These are phyloP conservation scores for Thelonectria olida DNA, from an alignment of 2,329 filamentous ascomycete genomes.

Conservation along the genomic window DNA sequence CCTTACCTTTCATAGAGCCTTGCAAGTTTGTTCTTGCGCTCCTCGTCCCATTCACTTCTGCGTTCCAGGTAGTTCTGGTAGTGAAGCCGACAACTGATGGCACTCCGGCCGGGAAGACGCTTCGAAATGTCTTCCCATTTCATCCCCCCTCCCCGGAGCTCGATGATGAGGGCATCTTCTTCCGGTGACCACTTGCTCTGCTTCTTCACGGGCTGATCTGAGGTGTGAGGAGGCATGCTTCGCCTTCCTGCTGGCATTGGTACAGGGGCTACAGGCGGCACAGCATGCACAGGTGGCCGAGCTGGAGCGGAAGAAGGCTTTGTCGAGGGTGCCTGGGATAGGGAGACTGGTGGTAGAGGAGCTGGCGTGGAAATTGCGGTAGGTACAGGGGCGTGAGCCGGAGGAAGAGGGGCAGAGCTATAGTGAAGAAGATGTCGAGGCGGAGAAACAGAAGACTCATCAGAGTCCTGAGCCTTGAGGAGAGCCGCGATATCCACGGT, in stretches of 20 bases:
- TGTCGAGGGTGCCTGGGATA: conserved; percentile 29
- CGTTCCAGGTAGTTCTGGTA: conserved; percentile 98
- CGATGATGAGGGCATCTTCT: conserved; percentile 93
- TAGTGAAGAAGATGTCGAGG: conserved; percentile 43
- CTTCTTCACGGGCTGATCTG: conserved; percentile 83
- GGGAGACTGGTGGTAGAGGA: conserved; percentile 5
- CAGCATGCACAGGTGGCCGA: conserved; percentile 38
- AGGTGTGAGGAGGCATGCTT: conserved; percentile 56
- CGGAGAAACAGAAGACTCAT: conserved; percentile 70
- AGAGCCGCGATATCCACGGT: conserved; percentile 96
- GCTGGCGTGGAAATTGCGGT: conserved; percentile 9
- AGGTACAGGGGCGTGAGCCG: not conserved
- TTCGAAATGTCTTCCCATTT: conserved; percentile 99
- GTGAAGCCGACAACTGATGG: conserved; percentile 92
- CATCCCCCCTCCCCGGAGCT: conserved; percentile 89
- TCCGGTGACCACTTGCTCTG: conserved; percentile 97
- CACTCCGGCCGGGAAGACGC: conserved; percentile 86
- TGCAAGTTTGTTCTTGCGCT: conserved; percentile 96
- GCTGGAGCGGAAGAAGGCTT: conserved; percentile 30
- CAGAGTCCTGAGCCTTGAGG: conserved; percentile 79
- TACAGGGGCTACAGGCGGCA: conserved; percentile 44
- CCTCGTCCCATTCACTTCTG: conserved; percentile 94
- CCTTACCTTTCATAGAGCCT: conserved; percentile 89
- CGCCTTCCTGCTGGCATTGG: conserved; percentile 44
- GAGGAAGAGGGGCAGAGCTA: conserved; percentile 8